phyloP scores from a whole-genome alignment of 768 basidiomycete species.

The Amanita rubescens region DNA sequence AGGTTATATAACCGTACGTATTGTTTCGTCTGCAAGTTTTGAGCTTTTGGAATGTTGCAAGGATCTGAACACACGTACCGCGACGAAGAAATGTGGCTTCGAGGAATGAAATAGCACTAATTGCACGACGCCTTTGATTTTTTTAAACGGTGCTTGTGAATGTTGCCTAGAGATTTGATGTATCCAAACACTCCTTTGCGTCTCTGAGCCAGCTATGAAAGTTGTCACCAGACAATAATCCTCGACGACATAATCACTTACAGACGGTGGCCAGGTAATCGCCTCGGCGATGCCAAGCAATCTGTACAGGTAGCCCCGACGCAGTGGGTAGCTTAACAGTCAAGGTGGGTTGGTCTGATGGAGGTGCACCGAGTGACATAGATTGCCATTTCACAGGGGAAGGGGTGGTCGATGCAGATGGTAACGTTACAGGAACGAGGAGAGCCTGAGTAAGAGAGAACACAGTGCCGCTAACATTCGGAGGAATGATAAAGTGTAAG shows the following conservation, averaged over 20 bases:
- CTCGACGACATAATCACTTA: slow-evolving; percentile 35
- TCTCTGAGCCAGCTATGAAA: slow-evolving; percentile 49
- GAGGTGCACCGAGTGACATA: slow-evolving; percentile 34
- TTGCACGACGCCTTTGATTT: slow-evolving; percentile 87
- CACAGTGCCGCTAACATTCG: slow-evolving; percentile 58
- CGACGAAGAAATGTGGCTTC: slow-evolving; percentile 96
- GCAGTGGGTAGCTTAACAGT: slow-evolving; percentile 54
- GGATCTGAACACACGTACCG: slow-evolving; percentile 48
- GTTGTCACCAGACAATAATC: slow-evolving; percentile 10
- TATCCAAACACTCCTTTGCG: slow-evolving; percentile 86
- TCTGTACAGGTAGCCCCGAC: slow-evolving; percentile 69
- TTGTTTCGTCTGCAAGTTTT: slow-evolving; percentile 72
- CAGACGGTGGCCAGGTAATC: slow-evolving; percentile 96
- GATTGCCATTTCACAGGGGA: slow-evolving; percentile 70
- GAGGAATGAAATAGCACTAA: slow-evolving; percentile 89
- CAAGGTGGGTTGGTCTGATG: slow-evolving; percentile 50
- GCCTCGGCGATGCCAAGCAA: slow-evolving; percentile 89
- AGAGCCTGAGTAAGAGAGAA: slow-evolving; percentile 52
- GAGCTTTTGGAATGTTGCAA: slow-evolving; percentile 8
- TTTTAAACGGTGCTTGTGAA: slow-evolving; percentile 97
- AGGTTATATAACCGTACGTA: slow-evolving; percentile 95
- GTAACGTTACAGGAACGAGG: slow-evolving; percentile 58
- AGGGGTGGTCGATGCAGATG: slow-evolving; percentile 44
- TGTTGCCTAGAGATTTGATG: slow-evolving; percentile 91
- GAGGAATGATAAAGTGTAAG: slow-evolving; percentile 74